Evolutionary conservation across 2,329 filamentous ascomycete genomes (phyloP), one percentile per base, ranked within the genome.

Genomic region (Fusarium nodosum): DNA sequence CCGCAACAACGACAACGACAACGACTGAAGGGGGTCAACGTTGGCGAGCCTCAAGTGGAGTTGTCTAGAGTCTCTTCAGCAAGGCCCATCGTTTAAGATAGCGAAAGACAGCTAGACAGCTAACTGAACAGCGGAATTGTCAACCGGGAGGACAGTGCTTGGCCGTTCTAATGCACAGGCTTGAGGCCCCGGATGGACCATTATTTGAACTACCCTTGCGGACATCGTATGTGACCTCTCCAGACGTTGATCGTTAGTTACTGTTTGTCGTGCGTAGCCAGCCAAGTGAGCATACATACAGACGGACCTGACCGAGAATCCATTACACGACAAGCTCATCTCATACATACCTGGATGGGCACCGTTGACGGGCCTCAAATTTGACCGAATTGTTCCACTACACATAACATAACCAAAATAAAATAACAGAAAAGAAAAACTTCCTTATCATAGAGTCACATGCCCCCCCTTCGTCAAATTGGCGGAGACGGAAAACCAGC

Each of bases 1-100:
- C 66, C 61, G 53, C 61, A 63, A 48, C 22, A 50, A 42, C 20
- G 38, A 42, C 39, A 26, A 42, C 39, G 16, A 44, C 38, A 22
- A 22, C 38, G 12, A 41, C 34, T 24, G 33, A 64, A 64, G 52
- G 39, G 39, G 34, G 60, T 47, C 39, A 46, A 66, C 48, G 55
- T 59, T 66, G 33, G 44, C 46, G 60, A 74, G 71, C 64, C 69
- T 59, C 71, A 71, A 71, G 69, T 73, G 69, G 71, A 56, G 66
- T 50, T 30, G 31, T 20, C 48, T 36, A n/a, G 7, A 51, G 46
- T 58, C 44, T 56, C 53, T 45, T 45, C 36, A 30, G 48, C 56
- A 56, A 54, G 53, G 58, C 57, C 64, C 58, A 47, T 55, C 59
- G 55, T 50, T 65, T 48, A 52, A 64, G 39, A 57, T 22, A 41